Evolutionary conservation across 352 stramenopile genomes (phyloP).

Genomic region (Thalassiosira exigua): DNA sequence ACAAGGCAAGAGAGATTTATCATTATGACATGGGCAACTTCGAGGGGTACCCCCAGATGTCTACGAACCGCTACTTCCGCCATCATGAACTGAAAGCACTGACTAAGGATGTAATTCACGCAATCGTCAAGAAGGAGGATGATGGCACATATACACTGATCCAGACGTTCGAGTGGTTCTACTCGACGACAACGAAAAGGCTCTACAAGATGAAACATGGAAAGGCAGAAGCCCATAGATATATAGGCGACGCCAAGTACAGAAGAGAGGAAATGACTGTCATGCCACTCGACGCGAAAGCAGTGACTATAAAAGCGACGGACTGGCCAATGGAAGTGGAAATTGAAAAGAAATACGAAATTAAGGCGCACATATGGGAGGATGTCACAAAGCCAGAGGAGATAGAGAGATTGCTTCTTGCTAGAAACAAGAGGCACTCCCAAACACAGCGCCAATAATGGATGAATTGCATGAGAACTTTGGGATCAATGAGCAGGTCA

Average conservation of each 20-base stretch:
- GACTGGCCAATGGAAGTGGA: too few relatives aligned
- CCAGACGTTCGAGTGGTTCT: too few relatives aligned
- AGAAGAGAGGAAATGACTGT: too few relatives aligned
- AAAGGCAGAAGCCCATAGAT: too few relatives aligned
- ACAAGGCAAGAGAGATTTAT: conserved; percentile 7
- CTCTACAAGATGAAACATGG: too few relatives aligned
- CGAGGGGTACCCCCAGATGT: neutral
- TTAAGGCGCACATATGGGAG: conserved; percentile 15
- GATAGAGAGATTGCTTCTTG: neutral
- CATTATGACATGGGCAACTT: conserved; percentile 12
- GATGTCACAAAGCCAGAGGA: neutral
- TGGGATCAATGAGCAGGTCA: neutral
- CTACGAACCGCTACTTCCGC: neutral
- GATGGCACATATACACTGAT: too few relatives aligned
- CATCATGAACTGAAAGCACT: conserved; percentile 27
- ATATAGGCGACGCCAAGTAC: too few relatives aligned
- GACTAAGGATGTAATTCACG: conserved; percentile 1
- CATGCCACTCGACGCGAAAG: too few relatives aligned
- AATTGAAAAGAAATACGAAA: too few relatives aligned
- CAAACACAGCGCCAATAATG: conserved; percentile 8
- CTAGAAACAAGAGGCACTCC: conserved; percentile 16
- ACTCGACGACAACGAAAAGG: too few relatives aligned
- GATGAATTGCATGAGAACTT: neutral
- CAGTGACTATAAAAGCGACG: too few relatives aligned
- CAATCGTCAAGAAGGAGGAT: neutral